Evolutionary conservation across 352 stramenopile genomes (phyloP), one percentile per base, ranked within the genome.

Genomic region (Pythium dissotocum): DNA sequence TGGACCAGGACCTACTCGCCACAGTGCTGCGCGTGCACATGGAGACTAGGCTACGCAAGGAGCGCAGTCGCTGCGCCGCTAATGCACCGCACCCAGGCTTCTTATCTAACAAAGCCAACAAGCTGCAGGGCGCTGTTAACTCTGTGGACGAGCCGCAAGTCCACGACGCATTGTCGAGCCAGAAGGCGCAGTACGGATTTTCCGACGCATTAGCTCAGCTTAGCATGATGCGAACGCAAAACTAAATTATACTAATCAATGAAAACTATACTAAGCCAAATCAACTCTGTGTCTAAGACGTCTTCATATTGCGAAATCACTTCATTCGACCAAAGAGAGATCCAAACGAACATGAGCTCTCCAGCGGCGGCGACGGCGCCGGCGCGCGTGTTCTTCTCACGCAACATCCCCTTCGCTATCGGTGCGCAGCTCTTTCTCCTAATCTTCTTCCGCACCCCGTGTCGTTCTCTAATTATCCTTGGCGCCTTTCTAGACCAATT

Each of bases 301-400:
- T 10, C 12, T 24, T 54, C 36, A 10, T 42, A 7, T 53, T 13
- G 8, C 44, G 44, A 13, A 51, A 51, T 51, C 44, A 88, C 88
- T 75, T 75, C 24, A 60, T 60, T 26, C 30, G 0, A 7, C 30
- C 54, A 7, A 30, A 26, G 26, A 58, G 14, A n/a, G 33, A 13
- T 84, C 71, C 40, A 61, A 69, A 63, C 79, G 90, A 16, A 97
- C 49, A 72, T 71, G 68, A 97, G 88, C 12, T 51, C 44, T 28
- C 18, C 44, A 79, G 75, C n/a, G 75, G 91, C 80, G 66, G 68
- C 82, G 21, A 51, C 58, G 57, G 91, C 80, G 66, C 70, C 82
- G 21, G 48, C 58, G 57, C 81, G 84, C 64, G 80, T 92, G 18
- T 87, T 92, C 62, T 87, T 92, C 71, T 87, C 84, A n/a, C 80